Base-by-base conservation (phyloP, 2,329 filamentous ascomycete genomes). In the Ustilaginoidea virens region DNA sequence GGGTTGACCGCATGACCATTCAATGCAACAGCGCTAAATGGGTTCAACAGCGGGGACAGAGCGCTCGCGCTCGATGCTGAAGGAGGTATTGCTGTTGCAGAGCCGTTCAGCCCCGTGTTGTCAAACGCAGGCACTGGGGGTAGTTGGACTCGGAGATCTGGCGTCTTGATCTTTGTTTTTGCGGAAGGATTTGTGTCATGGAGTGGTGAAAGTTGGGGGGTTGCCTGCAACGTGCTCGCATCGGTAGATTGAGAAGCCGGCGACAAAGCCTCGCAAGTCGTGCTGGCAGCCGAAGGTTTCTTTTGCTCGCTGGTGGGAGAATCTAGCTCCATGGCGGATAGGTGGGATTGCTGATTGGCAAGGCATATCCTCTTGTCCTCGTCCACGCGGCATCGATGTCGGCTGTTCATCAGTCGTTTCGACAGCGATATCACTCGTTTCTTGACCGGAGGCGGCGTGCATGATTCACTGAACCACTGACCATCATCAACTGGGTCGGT, bases 51-150 rank as follows among this genome's bases (percentile, higher is more conserved):
- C 0, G 70, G 66, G 0, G 70, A 72, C 30, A 68, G 62, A 1
- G 52, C 42, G 2, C 56, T 35, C 3, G 58, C 55, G 5, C 53
- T 52, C 7, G 53, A 49, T 0, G 61, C 53, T 8, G 64, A 63
- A 6, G 61, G 42, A 1, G 69, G 64, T 1, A 65, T 68, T 3
- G 55, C 31, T 4, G 9, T 9, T 6, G 28, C 21, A 7, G 24
- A 24, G 4, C 28, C 56, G 3, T 43, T 46, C 12, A 57, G 40
- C 1, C 45, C 46, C 1, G 53, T 42, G 24, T 45, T 56, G 28
- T 58, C 56, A 18, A 74, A 69, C 1, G 52, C 43, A 1, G 69
- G 65, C 1, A 66, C 55, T 2, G 68, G 62, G 6, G 72, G 69
- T 46, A 74, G 51, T 31, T 74, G 67, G 5, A 75, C 63, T 9